Percentiles rank a stretch among this genome's conserved stretches.
Conservation (phyloP, 768 basidiomycete species). For the Sporobolomyces roseus region DNA sequence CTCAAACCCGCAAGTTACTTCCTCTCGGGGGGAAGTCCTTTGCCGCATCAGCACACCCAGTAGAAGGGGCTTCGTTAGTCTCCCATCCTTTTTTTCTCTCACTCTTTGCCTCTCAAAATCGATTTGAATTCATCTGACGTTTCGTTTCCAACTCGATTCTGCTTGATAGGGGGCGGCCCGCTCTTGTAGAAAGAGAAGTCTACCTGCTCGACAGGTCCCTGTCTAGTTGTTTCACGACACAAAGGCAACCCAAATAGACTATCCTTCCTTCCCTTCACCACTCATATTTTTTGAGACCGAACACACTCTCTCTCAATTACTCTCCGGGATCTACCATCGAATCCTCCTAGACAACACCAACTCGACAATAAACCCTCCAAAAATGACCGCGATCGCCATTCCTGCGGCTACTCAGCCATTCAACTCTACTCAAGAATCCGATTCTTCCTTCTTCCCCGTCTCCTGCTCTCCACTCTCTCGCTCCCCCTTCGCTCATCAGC, state of each 20-base stretch:
- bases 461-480: conserved; percentile 39
- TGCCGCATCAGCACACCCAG: conserved; percentile 12
- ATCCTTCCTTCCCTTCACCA: neutral
- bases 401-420: conserved; percentile 20
- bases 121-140: too few relatives aligned
- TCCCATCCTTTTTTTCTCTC: too few relatives aligned
- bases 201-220: conserved; percentile 30
- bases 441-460: conserved; percentile 17
- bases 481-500: conserved; percentile 32
- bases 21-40: conserved; percentile 27
- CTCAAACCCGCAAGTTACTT: conserved; percentile 37
- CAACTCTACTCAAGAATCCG: conserved; percentile 16
- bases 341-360: too few relatives aligned
- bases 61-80: conserved; percentile 20
- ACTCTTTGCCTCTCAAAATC: too few relatives aligned
- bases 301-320: neutral
- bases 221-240: neutral
- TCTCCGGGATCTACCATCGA: too few relatives aligned
- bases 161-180: conserved; percentile 32
- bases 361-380: too few relatives aligned
- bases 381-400: conserved; percentile 40
- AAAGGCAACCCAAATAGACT: neutral
- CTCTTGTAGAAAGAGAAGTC: conserved; percentile 31
- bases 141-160: too few relatives aligned
- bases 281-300: neutral